Evolutionary conservation across 306 rosid species (phyloP), one percentile per base, ranked within the genome.

Genomic region (Cicer judaicum): DNA sequence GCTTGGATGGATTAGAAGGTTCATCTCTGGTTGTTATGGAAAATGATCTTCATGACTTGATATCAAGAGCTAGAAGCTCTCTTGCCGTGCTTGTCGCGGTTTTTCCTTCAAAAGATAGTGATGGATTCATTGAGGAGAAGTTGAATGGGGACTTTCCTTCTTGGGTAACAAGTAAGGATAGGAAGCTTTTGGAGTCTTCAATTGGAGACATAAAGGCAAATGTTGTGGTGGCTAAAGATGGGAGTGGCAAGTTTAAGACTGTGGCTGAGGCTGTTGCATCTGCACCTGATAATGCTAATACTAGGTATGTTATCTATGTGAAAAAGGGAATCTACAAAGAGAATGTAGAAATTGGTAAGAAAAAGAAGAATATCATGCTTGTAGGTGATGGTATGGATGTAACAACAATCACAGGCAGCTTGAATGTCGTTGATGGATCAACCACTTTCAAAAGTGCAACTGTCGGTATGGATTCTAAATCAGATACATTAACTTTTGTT

Each of bases 191-290:
- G 78, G 65, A 68, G 55, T 72, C 81, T 41, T 2, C 11, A 8
- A 75, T 49, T 2, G 71, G 42, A 44, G 84, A 79, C 5, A 64
- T 88, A 3, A 69, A 84, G 39, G 87, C 92, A 10, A 41, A 90
- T 52, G 86, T 80, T 61, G 88, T 87, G 76, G 96, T 92, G 78
- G 93, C 96, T 7, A 63, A 86, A 64, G 93, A 92, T 47, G 97
- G 93, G 11, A 90, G 90, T 54, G 97, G 93, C 29, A 83, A 78
- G 2, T 92, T 81, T 68, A 80, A 56, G 86, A 88, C 92, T 0
- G 54, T 92, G 71, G 83, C 78, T 7, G 87, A 88, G 64, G 96
- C 91, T 5, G 88, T 90, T 16, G 92, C 82, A 2, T 77, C 90
- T 0, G 87, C 83, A 19, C 92, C 93, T 0, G 55, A 88, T 2